These are phyloP conservation scores for Aleurites moluccanus DNA, from an alignment of 441 rosid genomes.

Conservation along the genomic window DNA sequence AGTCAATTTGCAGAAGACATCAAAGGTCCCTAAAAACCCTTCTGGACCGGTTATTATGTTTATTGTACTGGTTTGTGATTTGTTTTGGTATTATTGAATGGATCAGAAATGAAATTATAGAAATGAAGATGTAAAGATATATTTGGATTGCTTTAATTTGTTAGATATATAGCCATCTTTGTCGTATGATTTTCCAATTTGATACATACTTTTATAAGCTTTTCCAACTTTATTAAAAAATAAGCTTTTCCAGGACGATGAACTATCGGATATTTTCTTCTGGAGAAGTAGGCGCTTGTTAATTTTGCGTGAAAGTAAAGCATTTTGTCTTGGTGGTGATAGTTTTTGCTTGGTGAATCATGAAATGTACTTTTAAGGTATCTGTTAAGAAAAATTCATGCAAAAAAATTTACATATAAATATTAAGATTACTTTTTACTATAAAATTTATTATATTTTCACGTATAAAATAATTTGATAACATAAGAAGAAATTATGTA, in stretches of 20 bases:
- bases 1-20: slow-evolving; percentile 2
- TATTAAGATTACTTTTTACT: no score
- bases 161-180: not conserved
- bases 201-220: not conserved
- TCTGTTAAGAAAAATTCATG: no score
- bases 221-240: not conserved
- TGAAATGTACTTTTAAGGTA: no score
- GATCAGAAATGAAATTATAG: slow-evolving; percentile 7
- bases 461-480: no score
- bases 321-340: not conserved
- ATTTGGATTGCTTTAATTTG: not conserved
- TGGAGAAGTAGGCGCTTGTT: not conserved
- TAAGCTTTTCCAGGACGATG: not conserved
- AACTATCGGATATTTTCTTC: not conserved
- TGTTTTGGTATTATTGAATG: slow-evolving; percentile 4
- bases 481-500: no score
- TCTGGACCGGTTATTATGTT: not conserved
- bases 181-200: not conserved
- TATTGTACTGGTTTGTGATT: slow-evolving; percentile 10
- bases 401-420: no score
- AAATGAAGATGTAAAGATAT: not conserved
- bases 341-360: no score
- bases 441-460: no score
- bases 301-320: not conserved
- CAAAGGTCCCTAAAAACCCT: slow-evolving; percentile 17